Evolutionary conservation across 2,329 filamentous ascomycete species (phyloP).

Genomic region (Colletotrichum echinochloae): DNA sequence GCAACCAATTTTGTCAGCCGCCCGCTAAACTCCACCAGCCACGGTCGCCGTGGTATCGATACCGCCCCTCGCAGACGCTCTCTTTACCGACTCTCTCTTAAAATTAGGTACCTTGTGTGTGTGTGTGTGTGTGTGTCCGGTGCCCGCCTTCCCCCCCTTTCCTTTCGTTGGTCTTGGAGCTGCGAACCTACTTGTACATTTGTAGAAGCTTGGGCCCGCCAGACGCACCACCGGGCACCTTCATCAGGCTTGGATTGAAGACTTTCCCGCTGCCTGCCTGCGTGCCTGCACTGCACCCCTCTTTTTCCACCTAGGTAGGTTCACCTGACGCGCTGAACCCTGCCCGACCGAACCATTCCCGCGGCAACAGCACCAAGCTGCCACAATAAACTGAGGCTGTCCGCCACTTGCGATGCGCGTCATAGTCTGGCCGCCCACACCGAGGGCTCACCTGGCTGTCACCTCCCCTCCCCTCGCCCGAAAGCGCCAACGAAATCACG

Average conservation of each 20-base stretch:
- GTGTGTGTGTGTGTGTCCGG: not conserved
- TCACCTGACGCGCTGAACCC: constrained; percentile 37
- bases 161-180: not conserved
- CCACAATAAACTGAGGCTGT: constrained; percentile 6
- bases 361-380: constrained; percentile 18
- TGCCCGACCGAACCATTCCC: constrained; percentile 16
- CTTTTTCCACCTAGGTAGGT: constrained; percentile 33
- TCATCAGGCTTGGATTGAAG: constrained; percentile 3
- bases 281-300: constrained; percentile 17
- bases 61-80: constrained; percentile 19
- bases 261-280: constrained; percentile 10
- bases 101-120: no score
- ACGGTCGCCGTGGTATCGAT: constrained; percentile 36
- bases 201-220: constrained; percentile 15
- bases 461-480: not conserved
- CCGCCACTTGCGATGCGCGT: constrained; percentile 30
- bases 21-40: constrained; percentile 41
- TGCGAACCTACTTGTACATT: constrained; percentile 4
- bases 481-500: constrained; percentile 18
- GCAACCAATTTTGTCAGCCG: constrained; percentile 43
- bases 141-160: not conserved
- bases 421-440: constrained; percentile 11
- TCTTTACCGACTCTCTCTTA: constrained; percentile 12
- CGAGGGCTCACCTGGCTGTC: constrained; percentile 11
- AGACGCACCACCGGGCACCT: not conserved